A percentile compares a stretch with the other conserved stretches of the same genome.
phyloP scores from a whole-genome alignment of 148 eudicot species.

The Bassia scoparia region DNA sequence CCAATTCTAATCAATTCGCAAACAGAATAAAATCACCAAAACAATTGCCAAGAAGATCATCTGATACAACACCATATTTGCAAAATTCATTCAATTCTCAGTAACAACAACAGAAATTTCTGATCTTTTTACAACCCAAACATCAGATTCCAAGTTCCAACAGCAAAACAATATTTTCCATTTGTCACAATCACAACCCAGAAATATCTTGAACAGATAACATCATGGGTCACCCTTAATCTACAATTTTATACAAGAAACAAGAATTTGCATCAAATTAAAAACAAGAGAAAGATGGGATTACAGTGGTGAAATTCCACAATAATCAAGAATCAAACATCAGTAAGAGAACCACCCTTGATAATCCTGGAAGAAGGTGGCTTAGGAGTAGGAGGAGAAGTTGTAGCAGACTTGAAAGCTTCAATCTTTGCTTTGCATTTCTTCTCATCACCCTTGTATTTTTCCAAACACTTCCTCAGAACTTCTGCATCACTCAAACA shows the following conservation, averaged over 20 bases:
- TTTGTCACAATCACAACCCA: neutral
- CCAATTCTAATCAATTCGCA: neutral
- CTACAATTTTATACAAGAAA: neutral
- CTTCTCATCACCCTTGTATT: constrained; percentile 39
- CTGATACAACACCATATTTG: neutral
- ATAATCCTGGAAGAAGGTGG: constrained; percentile 24
- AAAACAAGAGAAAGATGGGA: no score
- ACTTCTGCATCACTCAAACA: constrained; percentile 21
- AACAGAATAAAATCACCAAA: neutral
- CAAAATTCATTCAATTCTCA: neutral
- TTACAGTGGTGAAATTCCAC: no score
- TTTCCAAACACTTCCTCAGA: constrained; percentile 44
- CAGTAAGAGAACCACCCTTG: constrained; percentile 46
- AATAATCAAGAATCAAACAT: constrained; percentile 29
- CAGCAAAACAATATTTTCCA: neutral
- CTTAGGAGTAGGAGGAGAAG: constrained; percentile 21
- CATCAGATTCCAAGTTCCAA: neutral
- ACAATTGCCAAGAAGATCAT: neutral
- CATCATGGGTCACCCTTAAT: neutral
- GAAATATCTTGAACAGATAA: neutral
- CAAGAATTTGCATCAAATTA: no score
- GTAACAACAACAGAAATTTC: neutral
- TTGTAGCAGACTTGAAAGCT: constrained; percentile 33
- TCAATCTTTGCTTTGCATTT: constrained; percentile 42
- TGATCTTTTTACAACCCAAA: neutral